Evolutionary conservation across 1,139 yeast genomes (phyloP), one percentile per base, ranked within the genome.

Genomic region (Hyphopichia fennica): DNA sequence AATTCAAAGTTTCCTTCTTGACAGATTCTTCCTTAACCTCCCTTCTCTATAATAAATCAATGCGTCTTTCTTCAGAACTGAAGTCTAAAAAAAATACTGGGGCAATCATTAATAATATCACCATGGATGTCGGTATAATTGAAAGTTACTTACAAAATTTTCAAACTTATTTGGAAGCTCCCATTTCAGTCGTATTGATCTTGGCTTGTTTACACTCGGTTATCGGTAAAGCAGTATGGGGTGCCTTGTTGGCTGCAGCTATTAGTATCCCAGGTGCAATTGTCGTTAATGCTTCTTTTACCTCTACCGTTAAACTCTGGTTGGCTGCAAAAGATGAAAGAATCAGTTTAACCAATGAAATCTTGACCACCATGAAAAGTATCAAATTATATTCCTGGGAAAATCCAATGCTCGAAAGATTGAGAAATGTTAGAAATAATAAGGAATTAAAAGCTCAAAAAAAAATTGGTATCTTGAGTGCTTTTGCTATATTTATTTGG

Each of bases 341-440:
- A 45, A 56, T 63, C 9, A 48, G 57, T 11, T 53, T 61, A 34
- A 59, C 60, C 28, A 60, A 57, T 34, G 67, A 63, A 42, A 55
- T 63, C 28, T 56, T 63, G 39, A 51, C 51, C 33, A 51, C 65
- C 14, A 56, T 63, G 31, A 63, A 62, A 44, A 56, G 61, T 53
- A 82, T 88, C 70, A 88, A 88, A 64, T 86, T 84, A 56, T 88
- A 87, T 58, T 93, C 95, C 1, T 88, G 96, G 96, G 96, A 88
- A 61, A 74, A 78, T 33, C 82, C 83, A 54, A 87, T 88, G 62
- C 81, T 79, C 47, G 77, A 79, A 39, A 79, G 78, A 23, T 84
- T 88, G 44, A 60, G 77, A 53, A 70, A 76, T 23, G 72, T 87
- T 41, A 81, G 96, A 67, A 41, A 53, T 57, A 76, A 76, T 32